These are phyloP conservation scores for Lentinula edodes DNA, from an alignment of 768 basidiomycete species.

Conservation along the genomic window DNA sequence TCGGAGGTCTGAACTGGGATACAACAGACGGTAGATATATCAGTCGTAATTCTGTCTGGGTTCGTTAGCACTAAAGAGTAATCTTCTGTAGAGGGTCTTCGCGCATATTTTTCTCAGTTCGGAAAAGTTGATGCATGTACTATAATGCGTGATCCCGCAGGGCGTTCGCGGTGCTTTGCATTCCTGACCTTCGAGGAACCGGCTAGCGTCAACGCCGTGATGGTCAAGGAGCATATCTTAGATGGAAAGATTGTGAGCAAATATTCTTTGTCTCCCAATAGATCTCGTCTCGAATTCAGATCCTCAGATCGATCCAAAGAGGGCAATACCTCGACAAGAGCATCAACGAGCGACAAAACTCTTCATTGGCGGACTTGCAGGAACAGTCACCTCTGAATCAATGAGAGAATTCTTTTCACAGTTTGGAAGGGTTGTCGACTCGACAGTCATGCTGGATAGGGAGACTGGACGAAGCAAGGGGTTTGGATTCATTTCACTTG, in stretches of 20 bases:
- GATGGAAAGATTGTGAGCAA: slow-evolving; percentile 93
- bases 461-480: slow-evolving; percentile 95
- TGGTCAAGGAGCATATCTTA: slow-evolving; percentile 90
- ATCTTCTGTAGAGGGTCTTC: slow-evolving; percentile 55
- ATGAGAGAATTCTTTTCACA: slow-evolving; percentile 92
- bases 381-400: slow-evolving; percentile 87
- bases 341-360: slow-evolving; percentile 91
- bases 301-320: slow-evolving; percentile 95
- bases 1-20: slow-evolving; percentile 99
- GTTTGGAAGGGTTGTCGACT: slow-evolving; percentile 94
- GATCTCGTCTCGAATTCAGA: background rate
- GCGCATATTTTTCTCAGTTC: slow-evolving; percentile 91
- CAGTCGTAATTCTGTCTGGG: slow-evolving; percentile 21
- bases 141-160: slow-evolving; percentile 96
- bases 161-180: slow-evolving; percentile 94
- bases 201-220: slow-evolving; percentile 89
- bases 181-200: slow-evolving; percentile 96
- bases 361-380: slow-evolving; percentile 93
- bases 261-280: slow-evolving; percentile 7
- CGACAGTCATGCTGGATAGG: slow-evolving; percentile 97
- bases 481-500: slow-evolving; percentile 96
- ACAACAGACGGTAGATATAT: slow-evolving; percentile 89
- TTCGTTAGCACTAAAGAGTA: slow-evolving; percentile 38
- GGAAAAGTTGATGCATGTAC: slow-evolving; percentile 97
- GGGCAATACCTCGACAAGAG: slow-evolving; percentile 95